Evolutionary conservation across 2,329 filamentous ascomycete genomes (phyloP).

Genomic region (Emergomyces orientalis): DNA sequence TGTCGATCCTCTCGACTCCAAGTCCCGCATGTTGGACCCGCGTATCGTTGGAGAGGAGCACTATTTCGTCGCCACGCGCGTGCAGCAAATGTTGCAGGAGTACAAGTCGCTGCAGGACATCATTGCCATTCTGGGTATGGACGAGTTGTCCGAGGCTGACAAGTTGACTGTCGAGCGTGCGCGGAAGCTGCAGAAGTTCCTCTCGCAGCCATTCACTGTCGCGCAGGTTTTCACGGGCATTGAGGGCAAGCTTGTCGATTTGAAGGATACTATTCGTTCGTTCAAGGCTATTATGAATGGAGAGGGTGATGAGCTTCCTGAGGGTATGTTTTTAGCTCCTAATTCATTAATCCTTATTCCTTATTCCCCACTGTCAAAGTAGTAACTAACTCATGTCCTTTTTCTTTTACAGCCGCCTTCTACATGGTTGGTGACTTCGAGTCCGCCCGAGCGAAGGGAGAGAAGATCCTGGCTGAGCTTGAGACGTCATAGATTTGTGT

Average conservation of each 20-base stretch:
- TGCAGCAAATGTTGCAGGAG: conserved; percentile 99
- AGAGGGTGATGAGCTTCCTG: conserved; percentile 91
- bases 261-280: conserved; percentile 94
- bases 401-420: conserved; percentile 52
- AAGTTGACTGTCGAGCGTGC: conserved; percentile 99
- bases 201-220: conserved; percentile 97
- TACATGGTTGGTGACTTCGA: conserved; percentile 99
- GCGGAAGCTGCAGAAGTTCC: conserved; percentile 99
- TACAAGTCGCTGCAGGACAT: conserved; percentile 99
- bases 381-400: conserved; percentile 6
- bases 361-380: not conserved
- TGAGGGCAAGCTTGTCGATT: conserved; percentile 91
- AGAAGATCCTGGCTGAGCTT: conserved; percentile 98
- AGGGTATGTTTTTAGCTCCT: conserved; percentile 50
- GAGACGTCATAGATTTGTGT: conserved; percentile 41
- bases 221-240: conserved; percentile 65
- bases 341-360: conserved; percentile 5
- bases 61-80: conserved; percentile 87
- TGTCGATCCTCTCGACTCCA: conserved; percentile 98
- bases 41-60: conserved; percentile 97
- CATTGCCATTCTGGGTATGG: conserved; percentile 99
- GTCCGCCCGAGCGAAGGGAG: conserved; percentile 88
- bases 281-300: conserved; percentile 97
- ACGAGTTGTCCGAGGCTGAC: conserved; percentile 97
- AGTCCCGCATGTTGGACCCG: conserved; percentile 98